Conservation (phyloP, 2,329 filamentous ascomycete genomes). For the Penicillium glabrum region DNA sequence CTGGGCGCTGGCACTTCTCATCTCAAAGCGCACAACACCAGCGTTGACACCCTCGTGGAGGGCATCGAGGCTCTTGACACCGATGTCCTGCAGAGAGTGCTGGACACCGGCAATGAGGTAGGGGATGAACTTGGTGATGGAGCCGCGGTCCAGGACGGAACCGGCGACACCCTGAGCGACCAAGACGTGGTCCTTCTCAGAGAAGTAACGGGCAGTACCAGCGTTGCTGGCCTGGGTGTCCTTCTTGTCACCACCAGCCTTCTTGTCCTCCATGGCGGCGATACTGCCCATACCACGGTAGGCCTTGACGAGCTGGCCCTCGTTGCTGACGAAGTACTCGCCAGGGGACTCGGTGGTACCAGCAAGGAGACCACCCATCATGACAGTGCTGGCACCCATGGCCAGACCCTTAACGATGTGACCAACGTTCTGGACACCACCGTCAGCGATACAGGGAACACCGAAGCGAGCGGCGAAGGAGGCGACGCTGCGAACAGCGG, state of each 20-base stretch:
- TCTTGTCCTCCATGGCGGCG: conserved; percentile 99
- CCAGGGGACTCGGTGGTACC: conserved; percentile 97
- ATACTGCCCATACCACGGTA: conserved; percentile 99
- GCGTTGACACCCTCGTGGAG: conserved; percentile 73
- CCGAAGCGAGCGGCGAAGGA: conserved; percentile 89
- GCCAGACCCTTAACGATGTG: conserved; percentile 98
- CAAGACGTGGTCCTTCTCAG: conserved; percentile 88
- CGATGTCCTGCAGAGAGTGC: conserved; percentile 96
- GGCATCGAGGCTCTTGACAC: conserved; percentile 74
- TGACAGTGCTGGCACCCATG: conserved; percentile 90
- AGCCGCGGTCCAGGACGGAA: conserved; percentile 59
- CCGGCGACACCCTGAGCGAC: conserved; percentile 97
- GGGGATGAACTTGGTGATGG: conserved; percentile 90
- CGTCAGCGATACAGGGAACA: conserved; percentile 96
- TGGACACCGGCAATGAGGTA: conserved; percentile 95
- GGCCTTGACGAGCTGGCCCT: conserved; percentile 97
- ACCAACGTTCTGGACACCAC: conserved; percentile 96
- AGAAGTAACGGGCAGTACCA: conserved; percentile 97
- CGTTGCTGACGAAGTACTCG: conserved; percentile 91
- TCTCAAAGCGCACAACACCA: conserved; percentile 84
- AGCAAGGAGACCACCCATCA: conserved; percentile 98
- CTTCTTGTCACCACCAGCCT: conserved; percentile 74
- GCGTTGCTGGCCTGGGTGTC: conserved; percentile 74
- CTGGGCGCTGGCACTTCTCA: conserved; percentile 91
- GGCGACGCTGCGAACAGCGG: conserved; percentile 86